Base-by-base conservation (phyloP, 2,329 filamentous ascomycete species). In the Pseudocercospora fuligena region DNA sequence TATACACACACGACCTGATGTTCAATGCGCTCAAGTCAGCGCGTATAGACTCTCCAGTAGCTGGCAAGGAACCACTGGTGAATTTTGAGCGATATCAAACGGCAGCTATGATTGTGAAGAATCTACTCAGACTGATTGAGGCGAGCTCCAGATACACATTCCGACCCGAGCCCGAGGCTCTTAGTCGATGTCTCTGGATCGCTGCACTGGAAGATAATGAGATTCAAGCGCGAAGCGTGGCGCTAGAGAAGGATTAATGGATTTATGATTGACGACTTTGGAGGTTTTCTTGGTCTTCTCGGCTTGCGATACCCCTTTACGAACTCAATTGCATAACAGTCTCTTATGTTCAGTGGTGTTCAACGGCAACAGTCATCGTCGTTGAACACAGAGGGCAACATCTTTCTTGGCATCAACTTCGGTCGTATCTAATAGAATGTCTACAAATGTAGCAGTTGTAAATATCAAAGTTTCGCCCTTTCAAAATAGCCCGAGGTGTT, bases 151-250 rank as follows among this genome's bases (percentile, higher is more conserved):
- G 88, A 64, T 95, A 94, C 77, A 81, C 82, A 6, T 93, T 94
- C 76, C 85, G 89, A 72, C 89, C 91, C 0, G 88, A 94, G 43
- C 90, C 92, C 68, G 90, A 91, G 61, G 87, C 93, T 60, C 90
- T 92, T 4, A 91, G 92, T 79, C 86, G 91, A 69, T 95, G 92
- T 77, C 83, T 95, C n/a, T 95, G 92, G 92, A 89, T 95, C 81
- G 89, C 90, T 56, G 91, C 92, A 9, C 78, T 95, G 63, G 87
- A 81, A 63, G 92, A 94, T 70, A 87, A 89, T n/a, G 91, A 94
- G 74, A 93, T 95, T 73, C 69, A 74, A 11, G 63, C 66, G 61
- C 67, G 73, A 53, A 76, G 76, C 61, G 73, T 68, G 64, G 68
- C 65, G 27, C 66, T 78, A 60, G 75, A 78, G 29, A 67, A 67